Conservation (phyloP, 352 stramenopile genomes). For the Phytopythium oedochilum region DNA sequence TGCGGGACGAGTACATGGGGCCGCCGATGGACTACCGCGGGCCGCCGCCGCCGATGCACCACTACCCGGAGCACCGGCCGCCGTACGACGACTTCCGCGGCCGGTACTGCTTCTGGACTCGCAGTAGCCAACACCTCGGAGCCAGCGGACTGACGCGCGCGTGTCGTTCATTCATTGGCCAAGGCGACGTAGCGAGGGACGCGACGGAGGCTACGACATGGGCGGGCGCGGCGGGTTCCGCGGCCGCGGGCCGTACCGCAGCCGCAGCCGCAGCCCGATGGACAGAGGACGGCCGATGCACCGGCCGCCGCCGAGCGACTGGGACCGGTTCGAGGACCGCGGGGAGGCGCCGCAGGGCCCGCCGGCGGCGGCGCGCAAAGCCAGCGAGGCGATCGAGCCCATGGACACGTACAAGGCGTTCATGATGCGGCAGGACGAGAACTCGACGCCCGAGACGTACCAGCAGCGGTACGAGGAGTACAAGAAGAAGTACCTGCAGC, state of each 20-base stretch:
- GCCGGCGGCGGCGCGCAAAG: neutral
- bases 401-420: slow-evolving; percentile 86
- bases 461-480: slow-evolving; percentile 87
- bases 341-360: slow-evolving; percentile 18
- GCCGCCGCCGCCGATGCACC: slow-evolving; percentile 21
- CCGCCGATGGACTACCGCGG: slow-evolving; percentile 28
- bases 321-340: slow-evolving; percentile 22
- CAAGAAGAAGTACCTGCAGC: slow-evolving; percentile 85
- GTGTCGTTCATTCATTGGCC: neutral
- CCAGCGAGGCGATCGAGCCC: slow-evolving; percentile 35
- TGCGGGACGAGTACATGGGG: slow-evolving; percentile 35
- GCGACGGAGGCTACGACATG: slow-evolving; percentile 24
- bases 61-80: slow-evolving; percentile 18
- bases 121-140: no score
- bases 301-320: slow-evolving; percentile 3
- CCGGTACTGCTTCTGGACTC: slow-evolving; percentile 9
- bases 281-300: slow-evolving; percentile 1
- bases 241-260: slow-evolving; percentile 17
- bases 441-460: slow-evolving; percentile 73
- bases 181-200: slow-evolving; percentile 24
- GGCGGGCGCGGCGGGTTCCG: slow-evolving; percentile 19
- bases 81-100: slow-evolving; percentile 24
- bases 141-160: no score
- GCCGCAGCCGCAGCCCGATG: slow-evolving; percentile 19
- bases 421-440: slow-evolving; percentile 86